A percentile compares a stretch with the other conserved stretches of the same genome.
These are phyloP conservation scores for Grammothele lineata DNA, from an alignment of 768 basidiomycete genomes.

Conservation along the genomic window DNA sequence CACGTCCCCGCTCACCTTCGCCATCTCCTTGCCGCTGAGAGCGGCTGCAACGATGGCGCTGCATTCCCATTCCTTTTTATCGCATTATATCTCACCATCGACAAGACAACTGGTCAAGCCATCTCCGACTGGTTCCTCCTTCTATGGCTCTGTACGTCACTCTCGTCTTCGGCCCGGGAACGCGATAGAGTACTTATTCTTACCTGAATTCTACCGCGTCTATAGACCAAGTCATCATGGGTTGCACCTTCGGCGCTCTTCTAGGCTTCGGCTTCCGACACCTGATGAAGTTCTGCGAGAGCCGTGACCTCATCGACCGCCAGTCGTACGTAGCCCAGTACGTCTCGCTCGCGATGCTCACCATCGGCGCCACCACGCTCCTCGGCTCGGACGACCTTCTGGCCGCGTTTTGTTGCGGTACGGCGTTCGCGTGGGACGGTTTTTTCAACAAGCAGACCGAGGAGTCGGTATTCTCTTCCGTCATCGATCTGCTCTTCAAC, in stretches of 20 bases:
- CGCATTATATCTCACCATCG: conserved; percentile 81
- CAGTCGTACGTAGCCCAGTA: conserved; percentile 96
- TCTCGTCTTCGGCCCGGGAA: conserved; percentile 1
- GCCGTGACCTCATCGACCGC: conserved; percentile 82
- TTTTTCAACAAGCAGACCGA: conserved; percentile 93
- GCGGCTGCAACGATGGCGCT: conserved; percentile 95
- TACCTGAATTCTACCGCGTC: conserved; percentile 2
- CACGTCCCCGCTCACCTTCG: conserved; percentile 87
- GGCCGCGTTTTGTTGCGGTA: conserved; percentile 91
- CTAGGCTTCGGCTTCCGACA: conserved; percentile 80
- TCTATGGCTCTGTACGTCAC: conserved; percentile 76
- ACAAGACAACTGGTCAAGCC: conserved; percentile 55
- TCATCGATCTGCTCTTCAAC: conserved; percentile 95
- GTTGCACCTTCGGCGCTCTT: conserved; percentile 66
- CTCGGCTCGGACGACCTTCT: conserved; percentile 93
- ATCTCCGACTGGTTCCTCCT: conserved; percentile 84
- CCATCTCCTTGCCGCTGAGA: conserved; percentile 65
- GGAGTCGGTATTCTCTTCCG: conserved; percentile 92
- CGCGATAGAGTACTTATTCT: background rate
- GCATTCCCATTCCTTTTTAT: conserved; percentile 94
- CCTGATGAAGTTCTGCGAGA: conserved; percentile 91
- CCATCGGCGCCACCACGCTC: conserved; percentile 79
- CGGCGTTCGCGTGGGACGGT: conserved; percentile 95
- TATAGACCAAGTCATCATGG: conserved; percentile 77
- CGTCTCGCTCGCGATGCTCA: conserved; percentile 75